A percentile compares a stretch with the other conserved stretches of the same genome.
phyloP scores from a whole-genome alignment of 176 grass and related monocot genomes.

The Ampelocalamus luodianensis region DNA sequence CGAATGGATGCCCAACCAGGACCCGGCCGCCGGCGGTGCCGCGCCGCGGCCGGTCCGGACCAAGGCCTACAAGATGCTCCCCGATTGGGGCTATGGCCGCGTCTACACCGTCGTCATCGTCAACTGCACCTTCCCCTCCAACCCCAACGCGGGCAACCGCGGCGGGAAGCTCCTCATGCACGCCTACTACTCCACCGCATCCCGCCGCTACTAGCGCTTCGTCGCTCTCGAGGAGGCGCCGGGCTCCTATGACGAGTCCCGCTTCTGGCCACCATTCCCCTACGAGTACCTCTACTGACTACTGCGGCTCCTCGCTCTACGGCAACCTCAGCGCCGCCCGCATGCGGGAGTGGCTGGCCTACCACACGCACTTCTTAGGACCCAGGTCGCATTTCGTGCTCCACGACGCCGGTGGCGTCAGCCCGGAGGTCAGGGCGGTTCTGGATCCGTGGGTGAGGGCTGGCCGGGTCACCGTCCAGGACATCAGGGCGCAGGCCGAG shows the following conservation, averaged over 20 bases:
- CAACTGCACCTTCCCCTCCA: slow-evolving; percentile 75
- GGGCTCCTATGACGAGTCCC: slow-evolving; percentile 60
- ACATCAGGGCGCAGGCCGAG: slow-evolving; percentile 69
- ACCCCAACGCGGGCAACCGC: slow-evolving; percentile 57
- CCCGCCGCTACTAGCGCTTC: slow-evolving; percentile 71
- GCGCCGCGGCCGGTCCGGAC: slow-evolving; percentile 44
- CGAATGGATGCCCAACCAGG: slow-evolving; percentile 67
- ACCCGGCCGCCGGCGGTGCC: slow-evolving; percentile 3
- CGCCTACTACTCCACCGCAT: slow-evolving; percentile 67
- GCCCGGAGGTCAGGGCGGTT: slow-evolving; percentile 59
- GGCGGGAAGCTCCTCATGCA: slow-evolving; percentile 72
- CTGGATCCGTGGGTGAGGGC: slow-evolving; percentile 74
- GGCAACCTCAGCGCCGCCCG: slow-evolving; percentile 69
- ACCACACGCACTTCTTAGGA: slow-evolving; percentile 80
- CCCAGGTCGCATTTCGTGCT: slow-evolving; percentile 69
- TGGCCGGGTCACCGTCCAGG: slow-evolving; percentile 65
- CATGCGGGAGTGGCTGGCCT: slow-evolving; percentile 82
- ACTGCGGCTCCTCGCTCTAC: slow-evolving; percentile 89
- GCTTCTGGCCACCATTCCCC: slow-evolving; percentile 54
- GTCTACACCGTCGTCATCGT: slow-evolving; percentile 80
- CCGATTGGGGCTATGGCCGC: slow-evolving; percentile 92
- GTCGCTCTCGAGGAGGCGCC: slow-evolving; percentile 68
- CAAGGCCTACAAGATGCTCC: slow-evolving; percentile 74
- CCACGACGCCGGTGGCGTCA: slow-evolving; percentile 84
- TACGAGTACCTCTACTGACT: slow-evolving; percentile 95